Percentiles rank a stretch among this genome's conserved stretches.
Evolutionary conservation across 2,329 filamentous ascomycete species (phyloP).

Genomic region (Neonectria punicea): DNA sequence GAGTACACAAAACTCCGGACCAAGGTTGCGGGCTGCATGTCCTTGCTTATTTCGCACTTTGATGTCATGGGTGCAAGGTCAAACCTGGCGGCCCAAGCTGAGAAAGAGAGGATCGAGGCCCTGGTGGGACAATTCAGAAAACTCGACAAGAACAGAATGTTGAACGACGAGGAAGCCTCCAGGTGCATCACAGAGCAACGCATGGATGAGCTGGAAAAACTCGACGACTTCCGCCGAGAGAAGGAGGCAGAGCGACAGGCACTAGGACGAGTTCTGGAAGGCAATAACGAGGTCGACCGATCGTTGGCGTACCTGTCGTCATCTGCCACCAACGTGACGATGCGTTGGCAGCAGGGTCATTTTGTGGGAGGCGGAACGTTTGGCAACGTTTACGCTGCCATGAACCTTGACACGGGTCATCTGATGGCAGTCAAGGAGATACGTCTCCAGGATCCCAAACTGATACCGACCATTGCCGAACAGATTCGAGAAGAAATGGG

Average conservation of each 20-base stretch:
- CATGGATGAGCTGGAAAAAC: slow-evolving; percentile 74
- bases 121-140: slow-evolving; percentile 79
- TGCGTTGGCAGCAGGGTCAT: slow-evolving; percentile 98
- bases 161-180: slow-evolving; percentile 87
- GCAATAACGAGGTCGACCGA: slow-evolving; percentile 93
- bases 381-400: slow-evolving; percentile 95
- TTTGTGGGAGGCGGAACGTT: slow-evolving; percentile 98
- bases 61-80: slow-evolving; percentile 98
- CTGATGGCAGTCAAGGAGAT: slow-evolving; percentile 99
- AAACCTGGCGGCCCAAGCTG: slow-evolving; percentile 90
- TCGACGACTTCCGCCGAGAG: slow-evolving; percentile 82
- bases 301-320: slow-evolving; percentile 94
- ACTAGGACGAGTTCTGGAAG: slow-evolving; percentile 90
- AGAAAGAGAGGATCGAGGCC: slow-evolving; percentile 88
- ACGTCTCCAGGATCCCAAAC: slow-evolving; percentile 92
- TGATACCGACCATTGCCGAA: slow-evolving; percentile 91
- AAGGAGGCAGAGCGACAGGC: slow-evolving; percentile 87
- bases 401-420: slow-evolving; percentile 95
- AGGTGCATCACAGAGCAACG: slow-evolving; percentile 80
- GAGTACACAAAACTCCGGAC: slow-evolving; percentile 85
- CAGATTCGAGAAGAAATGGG: slow-evolving; percentile 98
- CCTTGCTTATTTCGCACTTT: slow-evolving; percentile 95
- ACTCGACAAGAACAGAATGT: slow-evolving; percentile 77
- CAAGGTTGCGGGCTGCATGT: slow-evolving; percentile 98
- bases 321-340: slow-evolving; percentile 91